Percentiles rank a stretch among this genome's conserved stretches.
phyloP scores from a whole-genome alignment of 169 alveolate species.

The Plasmodium falciparum region DNA sequence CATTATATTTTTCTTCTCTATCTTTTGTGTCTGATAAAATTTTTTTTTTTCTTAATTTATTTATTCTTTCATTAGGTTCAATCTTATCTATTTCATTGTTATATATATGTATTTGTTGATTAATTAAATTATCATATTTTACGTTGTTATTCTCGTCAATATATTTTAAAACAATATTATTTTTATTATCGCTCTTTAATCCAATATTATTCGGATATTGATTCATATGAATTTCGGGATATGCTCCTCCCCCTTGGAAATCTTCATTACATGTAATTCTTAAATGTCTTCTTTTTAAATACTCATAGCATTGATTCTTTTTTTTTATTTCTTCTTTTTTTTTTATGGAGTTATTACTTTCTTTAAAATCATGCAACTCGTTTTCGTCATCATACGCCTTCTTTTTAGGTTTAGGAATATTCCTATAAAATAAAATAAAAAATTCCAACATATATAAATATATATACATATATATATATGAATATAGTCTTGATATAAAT shows the following conservation, averaged over 20 bases:
- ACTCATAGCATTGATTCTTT: constrained; percentile 59
- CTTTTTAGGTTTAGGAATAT: constrained; percentile 58
- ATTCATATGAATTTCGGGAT: constrained; percentile 86
- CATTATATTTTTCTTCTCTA: constrained; percentile 81
- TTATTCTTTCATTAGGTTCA: constrained; percentile 68
- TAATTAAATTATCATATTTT: constrained; percentile 81
- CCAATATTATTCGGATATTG: constrained; percentile 89
- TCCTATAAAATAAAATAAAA: constrained; percentile 5
- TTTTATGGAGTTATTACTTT: not conserved
- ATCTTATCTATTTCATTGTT: constrained; percentile 33
- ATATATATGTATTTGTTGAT: constrained; percentile 63
- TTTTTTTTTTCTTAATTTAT: constrained; percentile 79
- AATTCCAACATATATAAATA: too few species aligned
- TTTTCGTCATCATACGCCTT: not conserved
- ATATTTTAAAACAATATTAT: constrained; percentile 77
- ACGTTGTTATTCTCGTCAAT: constrained; percentile 82
- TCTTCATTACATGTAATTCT: constrained; percentile 84
- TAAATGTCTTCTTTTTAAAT: constrained; percentile 79
- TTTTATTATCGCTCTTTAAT: not conserved
- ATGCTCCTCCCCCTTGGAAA: constrained; percentile 89
- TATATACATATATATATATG: too few species aligned
- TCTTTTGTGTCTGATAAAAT: constrained; percentile 80
- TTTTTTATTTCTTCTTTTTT: constrained; percentile 1
- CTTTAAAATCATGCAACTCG: not conserved
- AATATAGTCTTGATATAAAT: too few species aligned